Percentiles rank a stretch among this genome's conserved stretches.
These are phyloP conservation scores for Lathyrus sativus DNA, from an alignment of 306 rosid genomes.

Conservation along the genomic window DNA sequence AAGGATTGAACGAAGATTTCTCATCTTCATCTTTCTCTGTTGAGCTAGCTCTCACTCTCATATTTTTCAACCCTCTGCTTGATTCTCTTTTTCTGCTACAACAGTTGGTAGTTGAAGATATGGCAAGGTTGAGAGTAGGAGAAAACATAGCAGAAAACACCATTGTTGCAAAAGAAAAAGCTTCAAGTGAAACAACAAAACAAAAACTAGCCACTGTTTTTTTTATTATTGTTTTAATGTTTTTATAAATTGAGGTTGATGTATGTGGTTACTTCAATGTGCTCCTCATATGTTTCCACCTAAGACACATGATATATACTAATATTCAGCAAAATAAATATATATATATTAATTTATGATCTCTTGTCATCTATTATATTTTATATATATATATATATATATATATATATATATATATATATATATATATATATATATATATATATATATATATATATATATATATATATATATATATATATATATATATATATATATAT, in stretches of 20 bases:
- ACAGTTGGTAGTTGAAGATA: constrained; percentile 35
- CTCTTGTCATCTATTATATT: no score
- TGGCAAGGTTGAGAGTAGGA: constrained; percentile 51
- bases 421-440: no score
- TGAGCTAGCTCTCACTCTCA: constrained; percentile 55
- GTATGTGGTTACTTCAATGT: constrained; percentile 29
- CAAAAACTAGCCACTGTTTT: constrained; percentile 29
- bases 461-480: no score
- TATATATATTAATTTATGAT: no score
- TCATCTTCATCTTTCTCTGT: constrained; percentile 48
- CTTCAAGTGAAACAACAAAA: constrained; percentile 23
- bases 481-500: no score
- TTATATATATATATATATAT: no score
- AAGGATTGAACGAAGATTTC: constrained; percentile 68
- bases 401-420: no score
- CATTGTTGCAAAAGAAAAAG: constrained; percentile 5
- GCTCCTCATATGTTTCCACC: constrained; percentile 45
- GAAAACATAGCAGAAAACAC: constrained; percentile 30
- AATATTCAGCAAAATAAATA: no score
- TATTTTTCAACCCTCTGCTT: background rate
- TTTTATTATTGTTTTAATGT: background rate
- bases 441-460: no score
- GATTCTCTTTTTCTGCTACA: constrained; percentile 29
- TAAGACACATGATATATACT: background rate
- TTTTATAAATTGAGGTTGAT: constrained; percentile 38